Evolutionary conservation across 2,329 filamentous ascomycete species (phyloP).

Genomic region (Thielaviopsis populi): DNA sequence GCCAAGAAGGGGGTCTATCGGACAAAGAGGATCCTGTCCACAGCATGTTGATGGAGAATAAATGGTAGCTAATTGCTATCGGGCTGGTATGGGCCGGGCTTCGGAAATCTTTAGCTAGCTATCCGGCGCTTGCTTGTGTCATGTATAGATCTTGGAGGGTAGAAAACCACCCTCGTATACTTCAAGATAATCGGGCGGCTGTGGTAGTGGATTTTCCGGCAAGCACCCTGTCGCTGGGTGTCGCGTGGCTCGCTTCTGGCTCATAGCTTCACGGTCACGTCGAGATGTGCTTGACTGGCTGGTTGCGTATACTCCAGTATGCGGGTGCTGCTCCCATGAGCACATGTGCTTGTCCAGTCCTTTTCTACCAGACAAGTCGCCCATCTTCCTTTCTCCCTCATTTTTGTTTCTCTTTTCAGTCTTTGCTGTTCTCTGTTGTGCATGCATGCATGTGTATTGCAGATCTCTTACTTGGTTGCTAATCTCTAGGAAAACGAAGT

Average conservation of each 20-base stretch:
- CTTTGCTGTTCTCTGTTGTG: not conserved
- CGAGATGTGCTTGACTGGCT: not conserved
- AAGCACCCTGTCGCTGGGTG: not conserved
- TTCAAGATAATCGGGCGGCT: constrained; percentile 25
- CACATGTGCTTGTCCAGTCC: not conserved
- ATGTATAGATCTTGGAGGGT: constrained; percentile 33
- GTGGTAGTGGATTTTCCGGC: not conserved
- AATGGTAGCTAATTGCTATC: constrained; percentile 11
- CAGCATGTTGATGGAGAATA: not conserved
- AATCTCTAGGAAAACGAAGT: not conserved
- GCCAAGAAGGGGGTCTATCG: not conserved
- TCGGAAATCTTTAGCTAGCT: not conserved
- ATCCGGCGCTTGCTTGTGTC: constrained; percentile 22
- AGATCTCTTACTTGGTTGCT: not conserved
- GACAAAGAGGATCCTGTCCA: not conserved
- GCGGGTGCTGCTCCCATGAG: not conserved
- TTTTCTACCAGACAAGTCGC: not conserved
- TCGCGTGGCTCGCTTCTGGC: not conserved
- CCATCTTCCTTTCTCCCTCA: not conserved
- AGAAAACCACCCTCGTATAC: constrained; percentile 30
- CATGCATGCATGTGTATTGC: not conserved
- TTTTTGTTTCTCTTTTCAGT: not conserved
- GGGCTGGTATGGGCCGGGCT: constrained; percentile 12
- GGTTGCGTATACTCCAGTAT: not conserved
- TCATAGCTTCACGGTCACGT: not conserved